Base-by-base conservation (phyloP, 495 filamentous ascomycete species). In the Terfezia boudieri region DNA sequence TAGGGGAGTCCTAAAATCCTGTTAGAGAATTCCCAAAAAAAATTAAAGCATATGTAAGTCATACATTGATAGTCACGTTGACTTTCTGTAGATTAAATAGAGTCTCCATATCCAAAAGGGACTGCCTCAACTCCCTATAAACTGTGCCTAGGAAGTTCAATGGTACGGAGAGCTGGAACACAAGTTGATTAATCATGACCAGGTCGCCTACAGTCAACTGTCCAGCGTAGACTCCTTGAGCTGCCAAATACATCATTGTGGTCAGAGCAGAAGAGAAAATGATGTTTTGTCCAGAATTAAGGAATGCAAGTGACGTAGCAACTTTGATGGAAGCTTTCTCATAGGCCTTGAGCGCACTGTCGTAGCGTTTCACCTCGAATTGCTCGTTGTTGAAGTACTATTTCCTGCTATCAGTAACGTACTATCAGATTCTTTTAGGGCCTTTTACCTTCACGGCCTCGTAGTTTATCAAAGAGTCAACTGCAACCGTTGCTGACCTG, bases 21-120 rank as follows among this genome's bases (percentile, higher is more conserved):
- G 26, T n/a, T 26, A 17, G 11, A 7, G 11, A 20, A 20, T 51
- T 26, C 4, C 9, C n/a, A n/a, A 12, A n/a, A 51, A 3, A 12
- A 12, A 20, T 0, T 17, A 20, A 12, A 32, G 49, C 5, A 20
- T 51, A 12, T 12, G 11, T 12, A 51, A 17, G 22, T 51, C 14
- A 22, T 51, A 51, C 49, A 60, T 79, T 79, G 64, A 96, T 81
- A 17, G 79, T 77, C 38, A 95, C 79, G 59, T 96, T 94, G 62
- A 96, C 92, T 65, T 93, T 95, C 66, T 98, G 92, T n/a, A 98
- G 72, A 65, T 93, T 94, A 73, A 98, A 98, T 11, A 96, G 74
- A 0, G 92, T 95, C 68, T 96, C 90, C 92, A 98, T 96, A 65
- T 98, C 90, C 53, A 96, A 69, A 51, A 96, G 71, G 11, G 86